Evolutionary conservation across 495 filamentous ascomycete genomes (phyloP), one percentile per base, ranked within the genome.

Genomic region (Gamarada debralockiae): DNA sequence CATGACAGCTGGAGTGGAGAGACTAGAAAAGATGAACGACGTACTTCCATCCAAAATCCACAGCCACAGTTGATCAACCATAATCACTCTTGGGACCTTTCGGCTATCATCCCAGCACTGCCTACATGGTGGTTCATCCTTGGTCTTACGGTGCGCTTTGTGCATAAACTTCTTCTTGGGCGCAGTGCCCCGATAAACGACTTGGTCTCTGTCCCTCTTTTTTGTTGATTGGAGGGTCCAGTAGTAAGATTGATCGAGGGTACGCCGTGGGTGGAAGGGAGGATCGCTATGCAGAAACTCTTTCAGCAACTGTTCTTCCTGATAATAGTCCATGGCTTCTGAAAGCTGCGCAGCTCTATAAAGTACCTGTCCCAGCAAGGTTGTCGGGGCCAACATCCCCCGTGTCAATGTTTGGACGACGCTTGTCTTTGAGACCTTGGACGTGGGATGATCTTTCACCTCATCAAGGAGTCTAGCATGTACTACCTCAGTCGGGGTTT

Each of bases 161-260:
- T 84, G 89, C 1, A 89, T 68, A 58, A 88, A 83, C 54, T 89
- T 85, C 1, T 87, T 84, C 85, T 8, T 34, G 8, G 31, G 7
- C 17, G 18, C 83, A 67, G 57, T 72, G 0, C 51, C 60, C 0
- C 84, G 74, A 57, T 80, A 86, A 1, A 89, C 80, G 7, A 87
- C 85, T 61, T 88, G 85, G 41, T 87, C 83, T 38, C 75, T 59
- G 50, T 89, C 85, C 2, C 85, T 76, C 12, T 65, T 65, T 48
- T 75, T 67, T 0, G 83, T 87, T 41, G 80, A 79, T 3, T 65
- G 64, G 29, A 86, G 77, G 13, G 78, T 80, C 24, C 81, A 78
- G 56, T 85, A 85, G 53, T 81, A 85, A 33, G 80, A 82, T 58
- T 89, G 84, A 58, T 89, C 84, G 6, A 90, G 66, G 0, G 86